These are phyloP conservation scores for Stephanocyclus meneghinianus DNA, from an alignment of 352 stramenopile species.

Conservation along the genomic window DNA sequence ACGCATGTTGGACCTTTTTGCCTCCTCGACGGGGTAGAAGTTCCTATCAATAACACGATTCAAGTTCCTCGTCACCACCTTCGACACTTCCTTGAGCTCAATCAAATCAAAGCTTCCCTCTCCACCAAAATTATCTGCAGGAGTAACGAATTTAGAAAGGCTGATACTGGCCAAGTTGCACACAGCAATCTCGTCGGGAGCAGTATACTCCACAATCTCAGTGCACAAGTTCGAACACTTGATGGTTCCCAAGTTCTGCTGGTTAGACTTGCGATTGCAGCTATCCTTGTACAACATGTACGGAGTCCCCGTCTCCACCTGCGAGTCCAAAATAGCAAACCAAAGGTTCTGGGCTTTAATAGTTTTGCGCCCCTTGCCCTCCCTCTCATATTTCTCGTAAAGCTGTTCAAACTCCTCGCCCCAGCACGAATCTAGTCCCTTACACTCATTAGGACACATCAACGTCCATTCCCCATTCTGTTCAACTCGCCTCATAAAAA, in stretches of 20 bases:
- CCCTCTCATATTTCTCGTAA: constrained; percentile 94
- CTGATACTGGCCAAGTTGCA: constrained; percentile 98
- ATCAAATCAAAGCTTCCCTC: constrained; percentile 91
- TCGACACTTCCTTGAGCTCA: constrained; percentile 92
- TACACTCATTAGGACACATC: constrained; percentile 98
- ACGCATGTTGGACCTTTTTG: constrained; percentile 90
- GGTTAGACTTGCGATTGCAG: constrained; percentile 98
- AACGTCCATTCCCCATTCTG: constrained; percentile 94
- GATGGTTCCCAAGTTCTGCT: constrained; percentile 99
- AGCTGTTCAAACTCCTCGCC: constrained; percentile 94
- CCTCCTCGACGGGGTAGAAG: constrained; percentile 95
- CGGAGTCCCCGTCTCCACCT: constrained; percentile 98
- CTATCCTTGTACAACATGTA: constrained; percentile 99
- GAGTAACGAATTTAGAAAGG: constrained; percentile 92
- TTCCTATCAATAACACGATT: constrained; percentile 99
- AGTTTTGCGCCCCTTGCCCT: constrained; percentile 91
- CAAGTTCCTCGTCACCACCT: constrained; percentile 96
- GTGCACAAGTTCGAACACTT: constrained; percentile 99
- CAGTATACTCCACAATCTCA: constrained; percentile 98
- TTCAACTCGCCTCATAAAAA: constrained; percentile 99
- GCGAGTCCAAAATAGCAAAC: constrained; percentile 97
- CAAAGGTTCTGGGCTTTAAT: constrained; percentile 98
- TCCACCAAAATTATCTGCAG: constrained; percentile 55
- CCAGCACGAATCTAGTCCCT: constrained; percentile 90
- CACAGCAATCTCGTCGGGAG: constrained; percentile 96